These are phyloP conservation scores for Ophiostoma sp. DNA, from an alignment of 2,329 filamentous ascomycete genomes.

Conservation along the genomic window DNA sequence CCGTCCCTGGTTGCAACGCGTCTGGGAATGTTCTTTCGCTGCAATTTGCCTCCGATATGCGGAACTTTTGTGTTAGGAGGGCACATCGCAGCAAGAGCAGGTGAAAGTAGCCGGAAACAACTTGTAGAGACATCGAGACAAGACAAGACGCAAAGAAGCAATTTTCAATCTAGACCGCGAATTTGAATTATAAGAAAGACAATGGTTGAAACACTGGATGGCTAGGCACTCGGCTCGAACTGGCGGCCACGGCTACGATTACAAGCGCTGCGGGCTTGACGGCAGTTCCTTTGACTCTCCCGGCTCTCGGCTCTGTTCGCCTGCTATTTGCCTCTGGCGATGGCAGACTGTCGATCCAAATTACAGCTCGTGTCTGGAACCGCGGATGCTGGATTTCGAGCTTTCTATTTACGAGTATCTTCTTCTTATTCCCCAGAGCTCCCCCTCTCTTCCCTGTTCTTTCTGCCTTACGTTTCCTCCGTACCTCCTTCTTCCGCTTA, in stretches of 20 bases:
- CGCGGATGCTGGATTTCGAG: neutral
- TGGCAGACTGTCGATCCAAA: neutral
- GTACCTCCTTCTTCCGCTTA: too few relatives aligned
- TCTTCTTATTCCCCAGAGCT: too few relatives aligned
- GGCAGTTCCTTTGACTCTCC: too few relatives aligned
- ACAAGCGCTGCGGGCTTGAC: neutral
- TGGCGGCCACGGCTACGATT: neutral
- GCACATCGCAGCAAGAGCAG: too few relatives aligned
- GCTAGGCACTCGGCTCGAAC: neutral
- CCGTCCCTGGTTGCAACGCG: neutral
- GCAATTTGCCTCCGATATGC: slow-evolving; percentile 2
- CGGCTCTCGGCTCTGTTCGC: too few relatives aligned
- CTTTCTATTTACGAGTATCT: too few relatives aligned
- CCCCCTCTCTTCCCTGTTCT: too few relatives aligned
- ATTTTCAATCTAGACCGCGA: neutral
- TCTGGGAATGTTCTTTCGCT: neutral
- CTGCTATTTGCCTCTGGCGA: neutral
- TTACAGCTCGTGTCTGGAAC: neutral
- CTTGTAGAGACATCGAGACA: too few relatives aligned
- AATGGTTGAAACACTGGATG: neutral
- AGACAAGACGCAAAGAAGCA: too few relatives aligned
- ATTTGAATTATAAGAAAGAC: neutral
- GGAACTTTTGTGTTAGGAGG: neutral
- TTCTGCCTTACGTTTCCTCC: too few relatives aligned
- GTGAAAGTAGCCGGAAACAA: too few relatives aligned